A percentile compares a stretch with the other conserved stretches of the same genome.
Conservation (phyloP, 305 asterid genomes). For the Plantago coronopus region DNA sequence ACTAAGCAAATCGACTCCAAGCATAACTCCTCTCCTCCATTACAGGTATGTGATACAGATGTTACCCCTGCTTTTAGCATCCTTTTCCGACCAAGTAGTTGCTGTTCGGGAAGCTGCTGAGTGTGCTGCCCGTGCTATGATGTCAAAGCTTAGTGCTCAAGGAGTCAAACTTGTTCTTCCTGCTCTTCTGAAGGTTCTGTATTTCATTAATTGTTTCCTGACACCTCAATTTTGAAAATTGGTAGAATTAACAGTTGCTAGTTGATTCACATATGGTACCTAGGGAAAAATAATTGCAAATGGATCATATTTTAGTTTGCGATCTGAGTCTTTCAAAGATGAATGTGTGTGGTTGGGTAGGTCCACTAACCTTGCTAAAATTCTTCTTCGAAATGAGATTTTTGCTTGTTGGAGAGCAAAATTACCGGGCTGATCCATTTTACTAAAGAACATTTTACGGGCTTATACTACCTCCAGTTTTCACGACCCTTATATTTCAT, state of each 20-base stretch:
- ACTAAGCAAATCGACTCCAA: slow-evolving; percentile 13
- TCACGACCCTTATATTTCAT: no score
- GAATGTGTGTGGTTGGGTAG: no score
- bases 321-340: no score
- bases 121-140: slow-evolving; percentile 99
- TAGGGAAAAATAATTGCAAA: neutral
- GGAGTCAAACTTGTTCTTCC: slow-evolving; percentile 99
- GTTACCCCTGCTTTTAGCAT: slow-evolving; percentile 85
- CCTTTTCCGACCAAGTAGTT: slow-evolving; percentile 95
- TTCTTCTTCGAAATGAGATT: no score
- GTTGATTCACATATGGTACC: neutral
- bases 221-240: slow-evolving; percentile 20
- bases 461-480: no score
- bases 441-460: no score
- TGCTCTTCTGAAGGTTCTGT: slow-evolving; percentile 80
- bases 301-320: no score
- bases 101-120: slow-evolving; percentile 99
- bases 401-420: neutral
- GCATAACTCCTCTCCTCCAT: slow-evolving; percentile 14
- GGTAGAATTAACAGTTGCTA: neutral
- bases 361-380: no score
- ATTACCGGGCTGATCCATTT: no score
- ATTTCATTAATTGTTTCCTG: slow-evolving; percentile 12
- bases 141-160: slow-evolving; percentile 94
- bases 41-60: slow-evolving; percentile 88